Evolutionary conservation across 148 eudicot genomes (phyloP), one percentile per base, ranked within the genome.

Genomic region (Pouteria glomerata): DNA sequence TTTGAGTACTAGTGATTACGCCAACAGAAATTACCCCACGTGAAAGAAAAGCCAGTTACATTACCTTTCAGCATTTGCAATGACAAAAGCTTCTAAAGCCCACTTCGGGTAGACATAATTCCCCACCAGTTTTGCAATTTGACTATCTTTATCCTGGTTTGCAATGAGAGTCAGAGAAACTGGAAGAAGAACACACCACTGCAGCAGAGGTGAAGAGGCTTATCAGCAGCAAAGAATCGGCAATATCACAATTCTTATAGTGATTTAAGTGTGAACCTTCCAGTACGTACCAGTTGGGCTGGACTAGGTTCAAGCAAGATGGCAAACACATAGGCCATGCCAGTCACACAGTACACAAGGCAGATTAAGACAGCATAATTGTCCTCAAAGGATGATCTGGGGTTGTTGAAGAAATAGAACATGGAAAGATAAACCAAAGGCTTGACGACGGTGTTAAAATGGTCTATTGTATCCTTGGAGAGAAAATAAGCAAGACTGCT

Each of bases 271-370:
- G 19, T 29, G 57, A n/a, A 65, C 42, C 42, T 34, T 51, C 24
- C 16, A 35, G 12, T 41, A 75, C 78, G 4, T 79, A 95, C 99
- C 87, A 95, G 74, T 85, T 95, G 99, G 26, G 97, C 99, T 19
- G 83, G 96, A 70, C 88, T 80, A 6, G 91, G 83, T 71, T 88
- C 94, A 23, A 95, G 78, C 70, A 74, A 82, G 80, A 95, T 83
- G 70, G 99, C 99, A 14, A 95, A 83, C 18, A 81, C 81, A 70
- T 95, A 95, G 56, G 94, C 97, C 55, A 95, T 71, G 35, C 99
- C 99, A n/a, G 97, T 95, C 3, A 95, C 97, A 67, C 97, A 95
- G 63, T 95, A 95, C n/a, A 90, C 90, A 42, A 95, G 96, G 82
- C 92, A 88, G 57, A 95, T 75, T 65, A 90, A 73, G 48, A 95